These are phyloP conservation scores for Curvularia verruculosa DNA, from an alignment of 2,329 filamentous ascomycete genomes.

Conservation along the genomic window DNA sequence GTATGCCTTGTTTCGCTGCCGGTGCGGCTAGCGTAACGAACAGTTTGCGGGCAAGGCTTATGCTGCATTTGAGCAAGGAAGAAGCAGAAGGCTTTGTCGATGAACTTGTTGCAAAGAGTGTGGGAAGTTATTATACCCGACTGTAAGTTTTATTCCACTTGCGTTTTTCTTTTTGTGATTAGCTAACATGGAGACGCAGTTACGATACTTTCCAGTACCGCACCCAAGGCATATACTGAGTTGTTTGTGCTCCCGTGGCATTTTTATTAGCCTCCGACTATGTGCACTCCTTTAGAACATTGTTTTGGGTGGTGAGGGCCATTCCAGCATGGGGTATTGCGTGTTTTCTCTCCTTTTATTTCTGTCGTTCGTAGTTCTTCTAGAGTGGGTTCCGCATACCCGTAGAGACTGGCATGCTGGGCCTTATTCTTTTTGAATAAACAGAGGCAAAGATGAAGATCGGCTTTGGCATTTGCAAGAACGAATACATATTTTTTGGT, in stretches of 20 bases:
- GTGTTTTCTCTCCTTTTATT: background rate
- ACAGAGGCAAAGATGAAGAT: background rate
- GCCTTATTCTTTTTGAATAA: slow-evolving; percentile 3
- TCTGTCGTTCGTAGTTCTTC: background rate
- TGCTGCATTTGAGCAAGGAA: slow-evolving; percentile 80
- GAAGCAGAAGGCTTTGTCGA: slow-evolving; percentile 84
- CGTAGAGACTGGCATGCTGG: background rate
- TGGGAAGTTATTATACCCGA: slow-evolving; percentile 86
- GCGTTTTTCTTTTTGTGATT: background rate
- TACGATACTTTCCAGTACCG: slow-evolving; percentile 88
- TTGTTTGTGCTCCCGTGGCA: background rate
- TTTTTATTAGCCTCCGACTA: background rate
- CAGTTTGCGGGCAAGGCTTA: slow-evolving; percentile 74
- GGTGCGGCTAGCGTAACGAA: slow-evolving; percentile 74
- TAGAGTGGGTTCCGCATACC: background rate
- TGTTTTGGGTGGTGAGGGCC: background rate
- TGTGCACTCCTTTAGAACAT: background rate
- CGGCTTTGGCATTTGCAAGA: slow-evolving; percentile 1
- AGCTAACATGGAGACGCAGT: slow-evolving; percentile 53
- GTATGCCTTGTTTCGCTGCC: slow-evolving; percentile 80
- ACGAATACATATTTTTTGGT: background rate
- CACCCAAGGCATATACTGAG: slow-evolving; percentile 83
- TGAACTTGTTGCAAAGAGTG: slow-evolving; percentile 78
- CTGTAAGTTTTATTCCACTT: slow-evolving; percentile 62
- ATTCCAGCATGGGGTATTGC: background rate